Base-by-base conservation (phyloP, 2,329 filamentous ascomycete species). In the Mycocentrospora acerina region DNA sequence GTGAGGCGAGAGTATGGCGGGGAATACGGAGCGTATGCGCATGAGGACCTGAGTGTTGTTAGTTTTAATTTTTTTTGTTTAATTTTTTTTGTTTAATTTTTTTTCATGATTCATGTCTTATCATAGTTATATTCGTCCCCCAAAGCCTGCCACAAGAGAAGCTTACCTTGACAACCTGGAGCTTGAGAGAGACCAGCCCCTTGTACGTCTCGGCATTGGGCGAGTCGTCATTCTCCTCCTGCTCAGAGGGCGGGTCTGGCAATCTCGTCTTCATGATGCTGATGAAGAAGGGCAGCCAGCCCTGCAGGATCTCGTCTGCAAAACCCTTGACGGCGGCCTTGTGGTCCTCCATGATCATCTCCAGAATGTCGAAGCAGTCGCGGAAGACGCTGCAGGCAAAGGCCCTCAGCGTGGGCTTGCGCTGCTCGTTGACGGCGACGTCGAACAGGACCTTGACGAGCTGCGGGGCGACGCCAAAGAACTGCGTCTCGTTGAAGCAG, bases 311-410 rank as follows among this genome's bases (percentile, higher is more conserved):
- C 60, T 95, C 86, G 45, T 95, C 88, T 36, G 91, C 90, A 65
- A 98, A 98, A 1, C 77, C 78, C 68, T 88, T 93, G 45, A 97
- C 89, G 38, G 88, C 88, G 41, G 79, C 78, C 59, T 88, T 87
- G 69, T 97, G 88, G 54, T 95, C 88, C 53, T 95, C 90, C 75
- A 95, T 86, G 51, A 97, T 87, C 81, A 96, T 95, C 70, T 97
- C 90, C 72, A 98, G 81, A 40, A 93, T 88, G 64, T 97, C 90
- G 66, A 98, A 95, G 69, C 89, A 95, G 32, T 83, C 83, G 40
- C 89, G 81, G 75, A 97, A 95, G 41, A 96, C 88, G 27, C 86
- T 88, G 28, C 97, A 85, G 26, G 93, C 88, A 53, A 97, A 75
- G 19, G 90, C 89, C 45, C 93, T 81, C 42, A 95, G 75, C 43